Conservation (phyloP, 2,329 filamentous ascomycete genomes). For the Aspergillus caelatus region DNA sequence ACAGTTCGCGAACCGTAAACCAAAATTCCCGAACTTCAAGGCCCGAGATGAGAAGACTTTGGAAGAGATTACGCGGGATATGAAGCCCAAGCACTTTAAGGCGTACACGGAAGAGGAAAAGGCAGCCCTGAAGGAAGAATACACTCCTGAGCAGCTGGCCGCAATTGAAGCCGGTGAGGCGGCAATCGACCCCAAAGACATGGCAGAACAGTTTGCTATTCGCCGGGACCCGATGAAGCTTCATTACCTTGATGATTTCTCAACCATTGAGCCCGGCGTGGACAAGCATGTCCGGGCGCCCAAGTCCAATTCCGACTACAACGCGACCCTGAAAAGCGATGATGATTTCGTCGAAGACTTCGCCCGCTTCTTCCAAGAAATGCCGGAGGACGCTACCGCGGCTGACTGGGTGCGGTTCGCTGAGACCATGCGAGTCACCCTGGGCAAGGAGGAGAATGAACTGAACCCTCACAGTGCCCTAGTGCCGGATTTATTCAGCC, state of each 20-base stretch:
- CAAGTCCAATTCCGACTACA: slow-evolving; percentile 56
- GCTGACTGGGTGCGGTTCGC: slow-evolving; percentile 47
- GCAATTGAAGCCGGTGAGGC: slow-evolving; percentile 81
- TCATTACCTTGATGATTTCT: slow-evolving; percentile 81
- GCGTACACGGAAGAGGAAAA: slow-evolving; percentile 70
- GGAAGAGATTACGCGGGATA: slow-evolving; percentile 22
- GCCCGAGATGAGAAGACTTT: slow-evolving; percentile 33
- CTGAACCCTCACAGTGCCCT: slow-evolving; percentile 52
- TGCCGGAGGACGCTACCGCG: slow-evolving; percentile 54
- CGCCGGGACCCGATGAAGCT: slow-evolving; percentile 73
- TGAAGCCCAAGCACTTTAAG: slow-evolving; percentile 43
- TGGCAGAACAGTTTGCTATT: slow-evolving; percentile 71
- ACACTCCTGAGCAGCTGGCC: slow-evolving; percentile 78
- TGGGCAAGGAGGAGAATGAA: slow-evolving; percentile 54
- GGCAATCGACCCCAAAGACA: slow-evolving; percentile 72
- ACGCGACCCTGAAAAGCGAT: slow-evolving; percentile 62
- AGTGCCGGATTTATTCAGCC: slow-evolving; percentile 55
- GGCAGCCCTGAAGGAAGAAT: slow-evolving; percentile 64
- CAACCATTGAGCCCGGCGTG: slow-evolving; percentile 73
- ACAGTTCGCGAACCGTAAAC: slow-evolving; percentile 41
- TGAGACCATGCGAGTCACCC: slow-evolving; percentile 53
- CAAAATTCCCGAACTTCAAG: slow-evolving; percentile 44
- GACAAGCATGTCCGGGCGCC: slow-evolving; percentile 66
- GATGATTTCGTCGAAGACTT: slow-evolving; percentile 66
- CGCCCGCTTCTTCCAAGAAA: slow-evolving; percentile 48